These are phyloP conservation scores for Pseudogymnoascus sp. DNA, from an alignment of 2,329 filamentous ascomycete species.

Conservation along the genomic window DNA sequence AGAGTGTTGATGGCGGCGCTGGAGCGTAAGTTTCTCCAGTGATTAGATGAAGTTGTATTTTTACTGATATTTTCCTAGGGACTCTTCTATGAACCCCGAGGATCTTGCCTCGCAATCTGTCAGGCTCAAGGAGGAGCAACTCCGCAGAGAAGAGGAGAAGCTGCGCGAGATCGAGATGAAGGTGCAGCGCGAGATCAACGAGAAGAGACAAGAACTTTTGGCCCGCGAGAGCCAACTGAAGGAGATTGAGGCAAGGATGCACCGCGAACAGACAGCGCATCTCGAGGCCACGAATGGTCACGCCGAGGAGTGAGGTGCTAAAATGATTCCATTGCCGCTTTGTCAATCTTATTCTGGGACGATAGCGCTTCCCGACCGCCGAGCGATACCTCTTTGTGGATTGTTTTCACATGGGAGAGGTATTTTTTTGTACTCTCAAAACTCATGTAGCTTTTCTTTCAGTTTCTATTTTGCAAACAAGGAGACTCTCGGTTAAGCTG, in stretches of 20 bases:
- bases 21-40: slow-evolving; percentile 61
- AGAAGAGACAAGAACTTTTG: slow-evolving; percentile 97
- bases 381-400: slow-evolving; percentile 9
- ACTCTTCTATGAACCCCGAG: slow-evolving; percentile 95
- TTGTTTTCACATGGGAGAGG: slow-evolving; percentile 4
- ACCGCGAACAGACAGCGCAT: slow-evolving; percentile 63
- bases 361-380: slow-evolving; percentile 3
- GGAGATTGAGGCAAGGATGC: slow-evolving; percentile 97
- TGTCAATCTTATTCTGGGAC: slow-evolving; percentile 7
- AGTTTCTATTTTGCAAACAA: slow-evolving; percentile 8
- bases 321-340: slow-evolving; percentile 5
- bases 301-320: background rate
- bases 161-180: slow-evolving; percentile 98
- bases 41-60: slow-evolving; percentile 25
- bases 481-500: slow-evolving; percentile 6
- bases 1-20: slow-evolving; percentile 90
- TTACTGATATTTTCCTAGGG: slow-evolving; percentile 35
- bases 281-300: slow-evolving; percentile 30
- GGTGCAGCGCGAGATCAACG: slow-evolving; percentile 99
- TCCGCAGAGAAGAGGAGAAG: slow-evolving; percentile 98
- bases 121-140: slow-evolving; percentile 98
- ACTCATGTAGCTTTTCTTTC: slow-evolving; percentile 9
- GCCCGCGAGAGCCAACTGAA: slow-evolving; percentile 97
- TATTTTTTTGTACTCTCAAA: slow-evolving; percentile 8
- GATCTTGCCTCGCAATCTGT: slow-evolving; percentile 95